phyloP scores from a whole-genome alignment of 139 green algal genomes.

The Nannochloris sp. region DNA sequence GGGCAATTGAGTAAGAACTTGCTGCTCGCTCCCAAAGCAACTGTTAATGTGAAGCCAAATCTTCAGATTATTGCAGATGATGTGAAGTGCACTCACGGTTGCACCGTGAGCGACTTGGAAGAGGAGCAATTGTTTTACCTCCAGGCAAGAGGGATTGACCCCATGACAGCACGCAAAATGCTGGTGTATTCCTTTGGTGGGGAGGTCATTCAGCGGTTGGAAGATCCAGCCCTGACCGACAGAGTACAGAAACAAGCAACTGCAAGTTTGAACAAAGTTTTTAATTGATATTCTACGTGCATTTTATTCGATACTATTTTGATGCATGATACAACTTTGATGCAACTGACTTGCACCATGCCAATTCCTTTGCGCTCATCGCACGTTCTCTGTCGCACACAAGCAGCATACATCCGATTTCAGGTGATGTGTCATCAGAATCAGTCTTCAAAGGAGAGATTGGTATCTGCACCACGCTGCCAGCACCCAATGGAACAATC shows the following conservation, averaged over 20 bases:
- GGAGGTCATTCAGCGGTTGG: slow-evolving; percentile 67
- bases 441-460: neutral
- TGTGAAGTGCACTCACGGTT: slow-evolving; percentile 98
- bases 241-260: slow-evolving; percentile 22
- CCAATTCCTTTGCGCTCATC: slow-evolving; percentile 43
- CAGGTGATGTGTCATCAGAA: neutral
- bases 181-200: slow-evolving; percentile 85
- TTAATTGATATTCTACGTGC: neutral
- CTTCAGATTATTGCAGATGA: slow-evolving; percentile 98
- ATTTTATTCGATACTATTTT: neutral
- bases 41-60: slow-evolving; percentile 97
- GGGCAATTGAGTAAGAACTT: slow-evolving; percentile 88
- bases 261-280: slow-evolving; percentile 4
- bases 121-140: slow-evolving; percentile 99
- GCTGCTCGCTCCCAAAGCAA: slow-evolving; percentile 83
- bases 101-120: slow-evolving; percentile 89
- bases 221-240: slow-evolving; percentile 26
- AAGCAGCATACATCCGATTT: slow-evolving; percentile 32
- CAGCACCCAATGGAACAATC: neutral
- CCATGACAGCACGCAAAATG: slow-evolving; percentile 53
- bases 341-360: slow-evolving; percentile 45
- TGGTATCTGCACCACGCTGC: neutral
- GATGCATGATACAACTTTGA: slow-evolving; percentile 36
- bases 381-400: slow-evolving; percentile 47
- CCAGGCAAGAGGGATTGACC: slow-evolving; percentile 67